phyloP scores from a whole-genome alignment of 768 basidiomycete species.

The Grammothele lineata region DNA sequence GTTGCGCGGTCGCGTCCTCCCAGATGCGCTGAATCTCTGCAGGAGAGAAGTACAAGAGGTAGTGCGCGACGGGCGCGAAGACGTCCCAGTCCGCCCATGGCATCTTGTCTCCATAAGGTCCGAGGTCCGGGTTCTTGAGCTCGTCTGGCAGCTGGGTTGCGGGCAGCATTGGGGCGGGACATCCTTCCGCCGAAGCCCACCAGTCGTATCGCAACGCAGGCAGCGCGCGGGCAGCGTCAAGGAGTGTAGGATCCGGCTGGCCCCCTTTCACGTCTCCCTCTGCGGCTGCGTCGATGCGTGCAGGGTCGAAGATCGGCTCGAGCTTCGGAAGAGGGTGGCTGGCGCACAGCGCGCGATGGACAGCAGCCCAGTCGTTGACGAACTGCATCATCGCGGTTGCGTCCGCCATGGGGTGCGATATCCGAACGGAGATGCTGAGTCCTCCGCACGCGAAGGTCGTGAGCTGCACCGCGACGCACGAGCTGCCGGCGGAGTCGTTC shows the following conservation, averaged over 20 bases:
- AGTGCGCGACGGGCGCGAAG: slow-evolving; percentile 5
- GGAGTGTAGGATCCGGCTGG: slow-evolving; percentile 18
- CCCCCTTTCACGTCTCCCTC: slow-evolving; percentile 29
- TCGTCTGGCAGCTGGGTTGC: neutral
- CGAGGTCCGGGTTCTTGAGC: slow-evolving; percentile 3
- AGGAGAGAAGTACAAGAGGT: slow-evolving; percentile 13
- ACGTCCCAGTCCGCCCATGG: slow-evolving; percentile 11
- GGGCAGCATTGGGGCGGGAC: slow-evolving; percentile 3
- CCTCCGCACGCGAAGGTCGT: slow-evolving; percentile 28
- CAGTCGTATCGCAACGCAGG: slow-evolving; percentile 11
- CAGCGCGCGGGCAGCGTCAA: slow-evolving; percentile 13
- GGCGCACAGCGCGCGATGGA: slow-evolving; percentile 21
- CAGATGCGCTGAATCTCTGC: slow-evolving; percentile 30
- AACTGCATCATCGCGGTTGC: slow-evolving; percentile 33
- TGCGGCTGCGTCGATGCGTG: slow-evolving; percentile 26
- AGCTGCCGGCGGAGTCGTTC: slow-evolving; percentile 18
- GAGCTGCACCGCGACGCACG: slow-evolving; percentile 31
- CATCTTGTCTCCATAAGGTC: neutral
- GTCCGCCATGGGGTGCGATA: slow-evolving; percentile 33
- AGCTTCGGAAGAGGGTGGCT: slow-evolving; percentile 11
- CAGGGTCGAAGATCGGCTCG: slow-evolving; percentile 29
- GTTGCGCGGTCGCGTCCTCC: slow-evolving; percentile 18
- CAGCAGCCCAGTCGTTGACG: slow-evolving; percentile 31
- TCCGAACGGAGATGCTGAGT: slow-evolving; percentile 28
- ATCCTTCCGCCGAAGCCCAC: slow-evolving; percentile 8